Conservation (phyloP, 106 monocot genomes). For the Vanilla planifolia region DNA sequence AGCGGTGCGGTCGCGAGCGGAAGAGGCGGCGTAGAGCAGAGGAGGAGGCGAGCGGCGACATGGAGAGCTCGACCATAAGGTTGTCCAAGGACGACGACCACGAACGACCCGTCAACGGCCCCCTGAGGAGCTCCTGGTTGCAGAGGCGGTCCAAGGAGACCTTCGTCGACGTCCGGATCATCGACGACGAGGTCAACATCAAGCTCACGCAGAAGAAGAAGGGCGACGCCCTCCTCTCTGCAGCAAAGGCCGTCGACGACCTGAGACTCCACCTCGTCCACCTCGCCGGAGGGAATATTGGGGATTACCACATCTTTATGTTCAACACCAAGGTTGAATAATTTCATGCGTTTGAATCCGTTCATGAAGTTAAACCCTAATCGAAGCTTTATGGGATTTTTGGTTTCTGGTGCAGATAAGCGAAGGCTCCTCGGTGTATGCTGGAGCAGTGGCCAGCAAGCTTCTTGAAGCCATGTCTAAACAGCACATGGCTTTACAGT, state of each 20-base stretch:
- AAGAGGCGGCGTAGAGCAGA: conserved; percentile 9
- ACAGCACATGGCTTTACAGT: conserved; percentile 9
- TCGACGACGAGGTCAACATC: conserved; percentile 89
- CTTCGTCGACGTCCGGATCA: conserved; percentile 78
- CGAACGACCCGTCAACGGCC: conserved; percentile 27
- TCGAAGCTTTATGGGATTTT: background rate
- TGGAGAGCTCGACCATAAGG: conserved; percentile 56
- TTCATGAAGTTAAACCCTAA: too few species aligned
- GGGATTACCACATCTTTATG: conserved; percentile 75
- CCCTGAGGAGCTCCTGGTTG: conserved; percentile 80
- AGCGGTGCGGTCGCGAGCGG: conserved; percentile 38
- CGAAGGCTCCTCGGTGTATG: conserved; percentile 60
- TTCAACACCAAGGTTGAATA: conserved; percentile 82
- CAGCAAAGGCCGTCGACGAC: conserved; percentile 64
- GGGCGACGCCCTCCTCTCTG: conserved; percentile 47
- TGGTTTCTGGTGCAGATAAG: conserved; percentile 35
- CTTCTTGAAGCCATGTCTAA: conserved; percentile 49
- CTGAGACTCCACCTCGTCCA: conserved; percentile 72
- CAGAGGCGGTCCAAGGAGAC: conserved; percentile 71
- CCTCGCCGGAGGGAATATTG: conserved; percentile 72
- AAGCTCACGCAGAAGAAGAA: conserved; percentile 80
- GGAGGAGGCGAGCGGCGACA: conserved; percentile 29
- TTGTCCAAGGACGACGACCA: conserved; percentile 28
- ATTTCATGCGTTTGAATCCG: too few species aligned
- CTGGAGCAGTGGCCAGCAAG: conserved; percentile 57